These are phyloP conservation scores for Vicia villosa DNA, from an alignment of 306 rosid species.

Conservation along the genomic window DNA sequence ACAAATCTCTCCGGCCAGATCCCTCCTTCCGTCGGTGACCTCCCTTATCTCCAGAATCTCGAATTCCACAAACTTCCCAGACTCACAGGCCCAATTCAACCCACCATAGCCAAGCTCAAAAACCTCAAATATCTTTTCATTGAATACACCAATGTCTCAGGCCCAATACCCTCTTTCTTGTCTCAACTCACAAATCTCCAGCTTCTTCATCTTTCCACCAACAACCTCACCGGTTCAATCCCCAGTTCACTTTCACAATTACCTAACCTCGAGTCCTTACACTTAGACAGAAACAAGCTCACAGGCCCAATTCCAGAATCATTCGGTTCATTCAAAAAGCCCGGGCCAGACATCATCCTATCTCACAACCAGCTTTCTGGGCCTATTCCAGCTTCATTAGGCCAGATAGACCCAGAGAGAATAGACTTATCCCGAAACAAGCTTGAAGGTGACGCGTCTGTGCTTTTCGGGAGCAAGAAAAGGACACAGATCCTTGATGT, in stretches of 20 bases:
- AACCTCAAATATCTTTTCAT: conserved; percentile 31
- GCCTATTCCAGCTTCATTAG: conserved; percentile 55
- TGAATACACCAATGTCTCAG: conserved; percentile 41
- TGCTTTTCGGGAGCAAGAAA: conserved; percentile 57
- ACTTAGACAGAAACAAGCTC: conserved; percentile 45
- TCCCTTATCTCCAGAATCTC: conserved; percentile 55
- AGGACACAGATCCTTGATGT: conserved; percentile 44
- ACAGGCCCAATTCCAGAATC: conserved; percentile 60
- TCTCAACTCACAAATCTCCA: conserved; percentile 52
- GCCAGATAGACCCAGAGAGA: conserved; percentile 40
- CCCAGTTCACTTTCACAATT: conserved; percentile 62
- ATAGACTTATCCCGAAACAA: conserved; percentile 63
- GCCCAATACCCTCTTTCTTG: conserved; percentile 63
- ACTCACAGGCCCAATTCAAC: conserved; percentile 55
- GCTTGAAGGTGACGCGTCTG: conserved; percentile 64
- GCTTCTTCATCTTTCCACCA: conserved; percentile 51
- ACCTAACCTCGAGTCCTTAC: conserved; percentile 29
- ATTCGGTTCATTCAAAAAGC: conserved; percentile 45
- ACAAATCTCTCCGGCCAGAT: conserved; percentile 46
- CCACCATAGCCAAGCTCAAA: conserved; percentile 60
- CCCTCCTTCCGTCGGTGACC: conserved; percentile 65
- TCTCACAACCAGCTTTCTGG: conserved; percentile 73
- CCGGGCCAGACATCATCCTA: conserved; percentile 32
- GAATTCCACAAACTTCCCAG: conserved; percentile 50
- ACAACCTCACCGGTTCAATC: conserved; percentile 54